Evolutionary conservation across 257 asterid species (phyloP).

Genomic region (Gardenia jasminoides): DNA sequence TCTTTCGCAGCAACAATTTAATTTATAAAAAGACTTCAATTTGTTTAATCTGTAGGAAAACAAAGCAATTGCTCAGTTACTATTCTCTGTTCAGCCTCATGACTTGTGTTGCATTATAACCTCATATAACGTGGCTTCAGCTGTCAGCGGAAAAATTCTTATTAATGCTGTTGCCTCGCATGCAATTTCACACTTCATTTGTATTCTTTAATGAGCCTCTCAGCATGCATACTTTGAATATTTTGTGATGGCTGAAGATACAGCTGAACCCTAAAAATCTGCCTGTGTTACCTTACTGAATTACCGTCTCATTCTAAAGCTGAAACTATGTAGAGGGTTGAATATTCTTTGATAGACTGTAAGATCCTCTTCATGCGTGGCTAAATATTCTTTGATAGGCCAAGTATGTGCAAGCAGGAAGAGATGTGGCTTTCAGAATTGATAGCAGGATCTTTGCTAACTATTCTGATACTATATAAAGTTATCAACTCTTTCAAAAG

Average conservation of each 20-base stretch:
- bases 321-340: neutral
- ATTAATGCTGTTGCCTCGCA: neutral
- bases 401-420: neutral
- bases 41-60: neutral
- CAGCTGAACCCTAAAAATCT: neutral
- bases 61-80: neutral
- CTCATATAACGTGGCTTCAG: neutral
- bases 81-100: neutral
- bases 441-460: neutral
- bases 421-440: neutral
- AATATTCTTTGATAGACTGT: neutral
- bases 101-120: neutral
- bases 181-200: neutral
- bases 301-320: slow-evolving; percentile 1
- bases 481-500: neutral
- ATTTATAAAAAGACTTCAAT: neutral
- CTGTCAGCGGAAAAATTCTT: neutral
- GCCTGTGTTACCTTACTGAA: neutral
- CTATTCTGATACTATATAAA: neutral
- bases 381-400: neutral
- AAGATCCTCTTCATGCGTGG: neutral
- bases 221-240: neutral
- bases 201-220: neutral
- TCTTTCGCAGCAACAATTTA: neutral
- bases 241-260: slow-evolving; percentile 2